Percentiles rank a stretch among this genome's conserved stretches.
Conservation (phyloP, 2,329 filamentous ascomycete genomes). For the Fusarium nodosum region DNA sequence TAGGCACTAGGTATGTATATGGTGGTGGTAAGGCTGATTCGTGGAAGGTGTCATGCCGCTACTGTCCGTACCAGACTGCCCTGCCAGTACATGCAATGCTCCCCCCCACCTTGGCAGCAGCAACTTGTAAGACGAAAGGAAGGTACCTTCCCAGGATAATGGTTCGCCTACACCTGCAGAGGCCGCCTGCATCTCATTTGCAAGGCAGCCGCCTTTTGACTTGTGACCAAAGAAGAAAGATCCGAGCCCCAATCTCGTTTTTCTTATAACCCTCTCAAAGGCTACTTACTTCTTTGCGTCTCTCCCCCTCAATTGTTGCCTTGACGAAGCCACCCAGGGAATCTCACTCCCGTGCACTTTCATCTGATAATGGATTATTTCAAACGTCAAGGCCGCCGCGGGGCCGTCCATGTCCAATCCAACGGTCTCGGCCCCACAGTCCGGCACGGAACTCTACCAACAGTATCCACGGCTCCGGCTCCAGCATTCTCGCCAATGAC, state of each 20-base stretch:
- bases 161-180: conserved; percentile 26
- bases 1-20: background rate
- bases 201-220: conserved; percentile 15
- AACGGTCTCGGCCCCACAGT: conserved; percentile 35
- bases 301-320: conserved; percentile 15
- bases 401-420: conserved; percentile 19
- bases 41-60: background rate
- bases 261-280: conserved; percentile 15
- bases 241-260: conserved; percentile 23
- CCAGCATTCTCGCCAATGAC: background rate
- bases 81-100: background rate
- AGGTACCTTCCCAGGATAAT: background rate
- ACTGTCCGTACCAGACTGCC: background rate
- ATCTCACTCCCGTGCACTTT: background rate
- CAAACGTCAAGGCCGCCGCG: conserved; percentile 20
- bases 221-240: conserved; percentile 22
- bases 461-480: conserved; percentile 22
- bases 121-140: conserved; percentile 4
- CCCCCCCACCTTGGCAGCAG: background rate
- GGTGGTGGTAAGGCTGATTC: conserved; percentile 3
- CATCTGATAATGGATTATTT: conserved; percentile 19
- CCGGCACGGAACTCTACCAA: conserved; percentile 25
- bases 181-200: conserved; percentile 7
- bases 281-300: background rate
- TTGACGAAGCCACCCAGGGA: conserved; percentile 18